Conservation (phyloP, 2,329 filamentous ascomycete genomes). For the Ustulina deusta region DNA sequence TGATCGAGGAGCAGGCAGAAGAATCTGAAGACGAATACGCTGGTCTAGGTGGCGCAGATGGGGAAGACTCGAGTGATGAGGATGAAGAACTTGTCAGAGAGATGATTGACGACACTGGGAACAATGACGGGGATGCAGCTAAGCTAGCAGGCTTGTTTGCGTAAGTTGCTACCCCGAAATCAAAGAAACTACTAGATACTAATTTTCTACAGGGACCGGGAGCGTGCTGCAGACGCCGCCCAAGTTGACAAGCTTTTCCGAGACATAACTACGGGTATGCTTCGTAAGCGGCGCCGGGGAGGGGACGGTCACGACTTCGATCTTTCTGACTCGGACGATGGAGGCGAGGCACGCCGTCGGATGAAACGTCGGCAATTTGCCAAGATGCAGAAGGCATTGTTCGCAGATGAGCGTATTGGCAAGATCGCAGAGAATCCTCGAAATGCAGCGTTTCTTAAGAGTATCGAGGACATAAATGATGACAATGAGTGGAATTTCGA, state of each 20-base stretch:
- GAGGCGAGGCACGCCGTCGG: constrained; percentile 79
- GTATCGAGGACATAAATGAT: constrained; percentile 83
- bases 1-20: constrained; percentile 93
- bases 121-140: constrained; percentile 81
- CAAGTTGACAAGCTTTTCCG: constrained; percentile 91
- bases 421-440: constrained; percentile 91
- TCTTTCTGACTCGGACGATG: constrained; percentile 91
- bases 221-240: constrained; percentile 84
- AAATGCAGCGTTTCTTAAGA: constrained; percentile 88
- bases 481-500: constrained; percentile 84
- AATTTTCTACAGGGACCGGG: constrained; percentile 71
- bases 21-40: constrained; percentile 99
- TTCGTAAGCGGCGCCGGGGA: constrained; percentile 77
- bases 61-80: constrained; percentile 83
- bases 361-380: constrained; percentile 90
- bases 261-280: constrained; percentile 88
- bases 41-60: constrained; percentile 88
- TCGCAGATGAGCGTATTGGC: constrained; percentile 89
- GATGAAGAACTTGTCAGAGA: constrained; percentile 78
- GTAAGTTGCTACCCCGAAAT: constrained; percentile 65
- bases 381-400: constrained; percentile 88
- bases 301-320: constrained; percentile 78
- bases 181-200: constrained; percentile 19
- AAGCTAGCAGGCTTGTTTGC: constrained; percentile 88
- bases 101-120: constrained; percentile 89